A percentile compares a stretch with the other conserved stretches of the same genome.
Conservation (phyloP, 768 basidiomycete genomes). For the Trametopsis cervina region DNA sequence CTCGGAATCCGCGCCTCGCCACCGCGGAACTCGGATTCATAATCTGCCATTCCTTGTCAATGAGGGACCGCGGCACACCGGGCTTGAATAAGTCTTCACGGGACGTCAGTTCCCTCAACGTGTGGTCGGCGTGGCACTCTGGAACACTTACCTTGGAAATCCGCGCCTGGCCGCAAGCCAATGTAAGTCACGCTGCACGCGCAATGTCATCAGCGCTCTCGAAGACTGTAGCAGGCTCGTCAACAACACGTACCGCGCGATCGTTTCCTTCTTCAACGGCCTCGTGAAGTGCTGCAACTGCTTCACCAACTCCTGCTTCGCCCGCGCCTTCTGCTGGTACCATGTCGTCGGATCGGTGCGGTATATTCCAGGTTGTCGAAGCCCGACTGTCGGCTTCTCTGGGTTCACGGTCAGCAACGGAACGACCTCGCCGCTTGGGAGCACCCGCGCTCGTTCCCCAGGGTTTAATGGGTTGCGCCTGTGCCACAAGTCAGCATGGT, state of each 20-base stretch:
- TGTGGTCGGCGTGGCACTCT: too few species aligned
- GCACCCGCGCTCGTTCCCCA: not conserved
- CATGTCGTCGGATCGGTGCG: conserved; percentile 28
- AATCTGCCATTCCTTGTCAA: conserved; percentile 47
- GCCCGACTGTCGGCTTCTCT: conserved; percentile 28
- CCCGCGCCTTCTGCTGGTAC: conserved; percentile 43
- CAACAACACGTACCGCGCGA: conserved; percentile 44
- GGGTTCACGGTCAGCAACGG: conserved; percentile 33
- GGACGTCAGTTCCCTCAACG: too few species aligned
- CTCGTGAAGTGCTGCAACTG: conserved; percentile 68
- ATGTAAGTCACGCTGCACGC: conserved; percentile 48
- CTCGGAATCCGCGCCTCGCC: conserved; percentile 43
- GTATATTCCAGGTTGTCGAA: conserved; percentile 23
- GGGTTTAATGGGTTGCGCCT: conserved; percentile 26
- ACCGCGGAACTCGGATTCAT: conserved; percentile 52
- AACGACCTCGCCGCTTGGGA: not conserved
- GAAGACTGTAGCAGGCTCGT: not conserved
- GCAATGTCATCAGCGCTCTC: not conserved
- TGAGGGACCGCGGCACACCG: conserved; percentile 25
- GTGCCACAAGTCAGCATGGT: not conserved
- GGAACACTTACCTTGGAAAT: conserved; percentile 48
- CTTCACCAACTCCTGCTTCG: conserved; percentile 23
- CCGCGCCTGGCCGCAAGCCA: conserved; percentile 49
- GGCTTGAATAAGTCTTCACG: conserved; percentile 1
- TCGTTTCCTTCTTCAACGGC: conserved; percentile 39